phyloP scores from a whole-genome alignment of 2,329 filamentous ascomycete genomes.

The Calonectria ilicicola region DNA sequence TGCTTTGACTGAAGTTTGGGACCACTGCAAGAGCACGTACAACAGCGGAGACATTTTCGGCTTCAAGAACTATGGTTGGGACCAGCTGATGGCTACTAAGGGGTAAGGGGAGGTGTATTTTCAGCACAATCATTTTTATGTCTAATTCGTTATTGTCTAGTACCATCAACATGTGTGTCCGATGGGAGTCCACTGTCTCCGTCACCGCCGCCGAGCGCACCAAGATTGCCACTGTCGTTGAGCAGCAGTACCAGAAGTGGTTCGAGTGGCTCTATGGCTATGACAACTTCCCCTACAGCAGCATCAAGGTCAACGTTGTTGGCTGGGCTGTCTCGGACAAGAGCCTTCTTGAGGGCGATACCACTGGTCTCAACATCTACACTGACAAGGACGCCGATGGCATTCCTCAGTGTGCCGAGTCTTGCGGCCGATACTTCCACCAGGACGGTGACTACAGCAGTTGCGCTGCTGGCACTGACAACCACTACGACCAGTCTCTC shows the following conservation, averaged over 20 bases:
- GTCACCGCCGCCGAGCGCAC: constrained; percentile 52
- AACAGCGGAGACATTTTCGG: constrained; percentile 23
- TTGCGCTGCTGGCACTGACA: constrained; percentile 48
- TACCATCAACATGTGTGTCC: constrained; percentile 50
- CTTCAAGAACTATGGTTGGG: constrained; percentile 47
- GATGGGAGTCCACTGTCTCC: constrained; percentile 54
- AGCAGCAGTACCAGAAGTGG: constrained; percentile 54
- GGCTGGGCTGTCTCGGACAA: constrained; percentile 56
- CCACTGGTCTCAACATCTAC: constrained; percentile 53
- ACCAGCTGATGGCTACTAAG: constrained; percentile 45
- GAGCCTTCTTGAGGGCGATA: constrained; percentile 50
- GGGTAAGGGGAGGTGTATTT: constrained; percentile 37
- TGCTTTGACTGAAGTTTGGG: constrained; percentile 33
- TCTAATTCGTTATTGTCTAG: constrained; percentile 15
- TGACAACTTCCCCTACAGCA: constrained; percentile 55
- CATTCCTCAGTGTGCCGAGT: constrained; percentile 52
- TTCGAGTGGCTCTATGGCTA: constrained; percentile 56
- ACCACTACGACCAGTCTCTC: constrained; percentile 58
- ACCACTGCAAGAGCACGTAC: constrained; percentile 31
- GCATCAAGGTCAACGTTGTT: constrained; percentile 53
- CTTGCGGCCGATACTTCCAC: constrained; percentile 57
- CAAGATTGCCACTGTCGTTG: constrained; percentile 48
- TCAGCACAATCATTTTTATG: neutral
- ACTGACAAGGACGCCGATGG: constrained; percentile 53
- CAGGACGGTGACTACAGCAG: constrained; percentile 54